Evolutionary conservation across 805 yeast species (phyloP), one percentile per base, ranked within the genome.

Genomic region (Ogataea pilisensis): DNA sequence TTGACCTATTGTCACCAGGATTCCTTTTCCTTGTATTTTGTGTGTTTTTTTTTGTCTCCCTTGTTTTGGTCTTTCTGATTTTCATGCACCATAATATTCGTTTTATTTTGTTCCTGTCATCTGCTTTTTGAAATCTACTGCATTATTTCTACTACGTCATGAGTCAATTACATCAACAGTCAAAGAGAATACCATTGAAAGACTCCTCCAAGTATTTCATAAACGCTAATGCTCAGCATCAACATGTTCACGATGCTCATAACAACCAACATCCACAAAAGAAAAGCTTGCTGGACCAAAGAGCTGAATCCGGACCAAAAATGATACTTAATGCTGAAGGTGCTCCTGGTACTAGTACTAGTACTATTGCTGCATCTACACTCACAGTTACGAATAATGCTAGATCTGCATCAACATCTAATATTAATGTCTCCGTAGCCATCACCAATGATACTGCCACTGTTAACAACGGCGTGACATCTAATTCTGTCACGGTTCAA

Each of bases 201-300:
- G 64, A 60, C 28, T 48, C 64, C 4, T 57, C 63, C 5, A 57
- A 54, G 41, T 37, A 45, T 31, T 56, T 52, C 39, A 38, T 56
- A 27, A 59, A 59, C 34, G 36, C 47, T 3, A 40, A 48, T 48
- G 22, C 41, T 41, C 55, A 35, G 44, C 55, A 37, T 38, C 50
- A 34, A 46, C 40, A 26, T 30, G 48, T 14, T 45, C 41, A n/a
- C 34, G 35, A 22, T n/a, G n/a, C n/a, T n/a, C n/a, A 11, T 22
- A 7, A 22, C 11, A 22, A 22, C 11, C 30, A 27, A 27, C 13
- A 27, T 4, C n/a, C 35, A 28, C 53, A 45, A 25, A 45, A 49
- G 44, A 46, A 45, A 42, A 25, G 49, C n/a, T 25, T 44, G 25
- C 34, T 48, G 22, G 54, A 50, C 21, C 54, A 54, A 41, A 42